Conservation (phyloP, 139 green algal genomes). For the Zygnema circumcarinatum region DNA sequence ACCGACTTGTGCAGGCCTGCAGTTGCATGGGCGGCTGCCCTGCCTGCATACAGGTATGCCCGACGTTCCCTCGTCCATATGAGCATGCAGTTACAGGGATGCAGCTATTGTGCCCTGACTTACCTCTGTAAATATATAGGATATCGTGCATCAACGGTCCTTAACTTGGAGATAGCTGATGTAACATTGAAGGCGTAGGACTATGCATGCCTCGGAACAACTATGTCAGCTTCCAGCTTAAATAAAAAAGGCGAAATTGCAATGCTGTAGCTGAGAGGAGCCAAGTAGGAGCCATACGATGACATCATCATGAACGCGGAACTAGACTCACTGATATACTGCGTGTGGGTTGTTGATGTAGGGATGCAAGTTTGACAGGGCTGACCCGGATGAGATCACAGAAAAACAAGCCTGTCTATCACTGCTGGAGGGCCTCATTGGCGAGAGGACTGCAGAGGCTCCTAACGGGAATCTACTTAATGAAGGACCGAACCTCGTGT, state of each 20-base stretch:
- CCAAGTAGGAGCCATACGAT: not conserved
- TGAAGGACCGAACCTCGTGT: not conserved
- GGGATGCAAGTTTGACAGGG: not conserved
- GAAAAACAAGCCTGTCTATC: not conserved
- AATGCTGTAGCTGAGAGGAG: not conserved
- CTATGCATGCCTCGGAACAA: not conserved
- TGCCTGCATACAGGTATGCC: not conserved
- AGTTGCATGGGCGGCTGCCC: not conserved
- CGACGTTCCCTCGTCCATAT: not conserved
- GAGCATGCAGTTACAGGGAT: not conserved
- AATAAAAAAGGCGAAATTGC: not conserved
- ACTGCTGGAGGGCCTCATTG: not conserved
- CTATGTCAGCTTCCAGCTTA: not conserved
- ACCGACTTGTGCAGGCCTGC: not conserved
- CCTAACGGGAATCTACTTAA: not conserved
- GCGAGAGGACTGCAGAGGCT: not conserved
- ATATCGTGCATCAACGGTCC: not conserved
- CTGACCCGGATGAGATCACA: not conserved
- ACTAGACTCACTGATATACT: not conserved
- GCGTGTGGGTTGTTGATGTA: not conserved
- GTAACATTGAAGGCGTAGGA: not conserved
- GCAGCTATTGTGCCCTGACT: too few relatives aligned
- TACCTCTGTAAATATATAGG: too few relatives aligned
- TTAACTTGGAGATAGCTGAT: not conserved
- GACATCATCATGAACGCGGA: not conserved